These are phyloP conservation scores for Verticillium zaregamsianum DNA, from an alignment of 2,329 filamentous ascomycete species.

Conservation along the genomic window DNA sequence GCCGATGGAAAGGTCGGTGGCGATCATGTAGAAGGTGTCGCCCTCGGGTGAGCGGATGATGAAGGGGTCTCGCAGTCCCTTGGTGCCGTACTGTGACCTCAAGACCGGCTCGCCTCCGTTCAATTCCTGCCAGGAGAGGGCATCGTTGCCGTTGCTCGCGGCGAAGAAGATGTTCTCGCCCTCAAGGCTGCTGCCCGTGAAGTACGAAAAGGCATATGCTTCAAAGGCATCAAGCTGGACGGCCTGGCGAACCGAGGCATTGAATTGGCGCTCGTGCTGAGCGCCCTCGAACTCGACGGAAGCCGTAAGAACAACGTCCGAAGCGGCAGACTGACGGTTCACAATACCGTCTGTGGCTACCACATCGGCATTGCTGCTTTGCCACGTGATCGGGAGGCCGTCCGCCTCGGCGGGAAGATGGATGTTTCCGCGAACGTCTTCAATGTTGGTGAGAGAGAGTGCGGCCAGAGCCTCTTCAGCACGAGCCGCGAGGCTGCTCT, in stretches of 20 bases:
- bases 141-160: conserved; percentile 47
- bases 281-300: conserved; percentile 19
- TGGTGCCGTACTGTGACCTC: conserved; percentile 40
- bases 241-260: conserved; percentile 28
- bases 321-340: conserved; percentile 21
- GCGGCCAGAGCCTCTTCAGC: conserved; percentile 14
- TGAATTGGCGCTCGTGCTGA: conserved; percentile 23
- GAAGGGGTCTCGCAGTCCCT: conserved; percentile 48
- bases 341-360: conserved; percentile 31
- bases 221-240: conserved; percentile 27
- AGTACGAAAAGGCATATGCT: conserved; percentile 49
- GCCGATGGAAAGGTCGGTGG: conserved; percentile 50
- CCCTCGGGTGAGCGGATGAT: conserved; percentile 46
- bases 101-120: conserved; percentile 43
- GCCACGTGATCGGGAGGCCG: conserved; percentile 28
- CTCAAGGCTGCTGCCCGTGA: conserved; percentile 35
- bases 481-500: background rate
- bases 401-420: conserved; percentile 25
- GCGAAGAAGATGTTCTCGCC: conserved; percentile 52
- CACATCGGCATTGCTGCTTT: conserved; percentile 25
- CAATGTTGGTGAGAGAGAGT: conserved; percentile 26
- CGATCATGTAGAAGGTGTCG: conserved; percentile 46
- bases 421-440: conserved; percentile 33
- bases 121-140: conserved; percentile 44
- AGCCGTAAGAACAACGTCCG: conserved; percentile 28